A percentile compares a stretch with the other conserved stretches of the same genome.
These are phyloP conservation scores for Digitaria exilis DNA, from an alignment of 202 grass and related monocot species.

Conservation along the genomic window DNA sequence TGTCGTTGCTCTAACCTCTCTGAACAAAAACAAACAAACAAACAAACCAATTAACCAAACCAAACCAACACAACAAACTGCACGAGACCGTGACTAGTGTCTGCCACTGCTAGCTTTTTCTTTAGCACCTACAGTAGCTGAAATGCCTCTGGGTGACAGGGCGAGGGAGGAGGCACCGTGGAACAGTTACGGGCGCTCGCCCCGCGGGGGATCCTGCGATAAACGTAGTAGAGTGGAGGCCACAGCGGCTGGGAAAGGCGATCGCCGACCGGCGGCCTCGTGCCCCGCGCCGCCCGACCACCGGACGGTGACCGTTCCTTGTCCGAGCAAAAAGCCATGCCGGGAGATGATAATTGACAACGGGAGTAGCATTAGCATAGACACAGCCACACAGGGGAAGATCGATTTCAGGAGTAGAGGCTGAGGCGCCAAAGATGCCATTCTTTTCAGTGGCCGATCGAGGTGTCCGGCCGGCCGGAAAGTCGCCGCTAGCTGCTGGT, in stretches of 20 bases:
- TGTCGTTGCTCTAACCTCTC: neutral
- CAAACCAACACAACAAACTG: no score
- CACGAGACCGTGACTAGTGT: neutral
- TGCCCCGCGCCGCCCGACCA: neutral
- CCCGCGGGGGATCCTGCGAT: constrained; percentile 45
- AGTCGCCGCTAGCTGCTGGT: neutral
- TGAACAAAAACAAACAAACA: neutral
- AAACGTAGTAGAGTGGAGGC: no score
- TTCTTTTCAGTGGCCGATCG: constrained; percentile 41
- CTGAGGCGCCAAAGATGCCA: constrained; percentile 37
- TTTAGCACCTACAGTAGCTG: neutral
- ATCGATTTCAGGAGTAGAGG: no score
- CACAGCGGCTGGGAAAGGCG: neutral
- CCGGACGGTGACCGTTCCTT: constrained; percentile 45
- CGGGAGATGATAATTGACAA: no score
- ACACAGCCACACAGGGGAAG: no score
- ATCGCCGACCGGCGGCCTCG: neutral
- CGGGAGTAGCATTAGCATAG: no score
- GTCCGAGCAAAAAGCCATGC: neutral
- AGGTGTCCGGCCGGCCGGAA: neutral
- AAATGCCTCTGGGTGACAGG: neutral
- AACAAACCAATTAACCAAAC: no score
- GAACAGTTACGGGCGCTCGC: constrained; percentile 45
- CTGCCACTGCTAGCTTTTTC: neutral
- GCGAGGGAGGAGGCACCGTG: neutral